These are phyloP conservation scores for Trichosporon coremiiforme DNA, from an alignment of 1,284 basidiomycete species.

Conservation along the genomic window DNA sequence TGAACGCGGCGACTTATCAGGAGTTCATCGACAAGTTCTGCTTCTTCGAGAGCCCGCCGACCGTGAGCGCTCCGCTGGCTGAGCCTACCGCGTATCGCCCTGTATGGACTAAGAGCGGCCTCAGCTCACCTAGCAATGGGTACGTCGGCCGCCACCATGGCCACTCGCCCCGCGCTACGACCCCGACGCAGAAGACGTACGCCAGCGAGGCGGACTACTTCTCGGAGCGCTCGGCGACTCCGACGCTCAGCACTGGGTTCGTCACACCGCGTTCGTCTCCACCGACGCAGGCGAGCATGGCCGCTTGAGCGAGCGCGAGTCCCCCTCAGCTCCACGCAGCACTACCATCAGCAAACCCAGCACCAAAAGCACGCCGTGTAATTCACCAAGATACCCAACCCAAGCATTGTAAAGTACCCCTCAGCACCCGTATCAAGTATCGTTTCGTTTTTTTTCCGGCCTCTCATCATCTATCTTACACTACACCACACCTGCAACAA, in stretches of 20 bases:
- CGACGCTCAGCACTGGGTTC: not conserved
- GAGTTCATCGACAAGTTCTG: conserved; percentile 56
- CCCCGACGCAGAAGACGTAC: conserved; percentile 5
- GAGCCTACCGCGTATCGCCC: not conserved
- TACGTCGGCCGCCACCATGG: not conserved
- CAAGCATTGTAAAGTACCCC: conserved; percentile 5
- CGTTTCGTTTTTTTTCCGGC: not conserved
- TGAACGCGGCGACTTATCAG: conserved; percentile 40
- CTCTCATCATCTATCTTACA: not conserved
- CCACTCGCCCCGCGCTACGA: conserved; percentile 8
- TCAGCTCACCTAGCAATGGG: not conserved
- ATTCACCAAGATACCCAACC: not conserved
- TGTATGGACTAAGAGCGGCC: conserved; percentile 6
- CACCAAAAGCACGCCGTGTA: not conserved
- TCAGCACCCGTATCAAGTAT: not conserved
- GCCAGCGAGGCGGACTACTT: not conserved
- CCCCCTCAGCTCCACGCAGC: too few relatives aligned
- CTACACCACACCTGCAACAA: not conserved
- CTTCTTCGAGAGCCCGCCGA: conserved; percentile 54
- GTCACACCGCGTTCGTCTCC: not conserved
- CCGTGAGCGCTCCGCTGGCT: not conserved
- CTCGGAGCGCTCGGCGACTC: conserved; percentile 5
- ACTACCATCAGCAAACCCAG: too few relatives aligned
- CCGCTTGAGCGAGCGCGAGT: not conserved
- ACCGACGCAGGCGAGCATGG: not conserved